Evolutionary conservation across 192 early-diverging fungal species (phyloP), one percentile per base, ranked within the genome.

Genomic region (Podila epigama): DNA sequence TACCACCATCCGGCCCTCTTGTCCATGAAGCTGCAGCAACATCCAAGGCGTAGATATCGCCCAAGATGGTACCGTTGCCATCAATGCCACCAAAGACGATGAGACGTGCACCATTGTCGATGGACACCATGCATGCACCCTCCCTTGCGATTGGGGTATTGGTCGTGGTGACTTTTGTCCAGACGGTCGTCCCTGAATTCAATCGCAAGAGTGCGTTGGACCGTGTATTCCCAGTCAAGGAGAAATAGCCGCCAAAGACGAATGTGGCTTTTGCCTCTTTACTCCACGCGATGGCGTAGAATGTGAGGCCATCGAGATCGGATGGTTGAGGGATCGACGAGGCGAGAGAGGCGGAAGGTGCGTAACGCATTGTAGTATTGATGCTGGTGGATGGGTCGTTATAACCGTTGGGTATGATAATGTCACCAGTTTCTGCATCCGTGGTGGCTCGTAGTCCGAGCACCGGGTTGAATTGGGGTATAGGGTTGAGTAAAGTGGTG

Each of bases 31-130:
- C 41, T 1, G 63, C 39, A 10, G 70, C 48, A 2, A 64, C 57
- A 42, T 72, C 70, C 10, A 65, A 41, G 20, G 65, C 53, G 32
- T 28, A 65, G 2, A 72, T 51, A 25, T 65, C 70, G 15, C 41
- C 18, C 7, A 41, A 29, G 8, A 44, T 34, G 10, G 60, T 22
- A 1, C 27, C 20, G 18, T 10, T 16, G 7, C 13, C 10, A 3
- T n/a, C 10, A 2, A 31, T 0, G 5, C 52, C 52, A 9, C 52
- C 52, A 54, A 54, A 54, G 25, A 54, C 25, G 29, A 54, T 11
- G 2, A 54, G 52, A 8, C 29, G 22, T 8, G 52, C 16, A 12
- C 52, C 52, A 25, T 54, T 54, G 29, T 15, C 6, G 29, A 28
- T 28, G 5, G 52, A 28, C 5, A 33, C 52, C 52, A 54, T 27